A percentile compares a stretch with the other conserved stretches of the same genome.
phyloP scores from a whole-genome alignment of 164 flowering plant genomes.

The Houttuynia cordata region DNA sequence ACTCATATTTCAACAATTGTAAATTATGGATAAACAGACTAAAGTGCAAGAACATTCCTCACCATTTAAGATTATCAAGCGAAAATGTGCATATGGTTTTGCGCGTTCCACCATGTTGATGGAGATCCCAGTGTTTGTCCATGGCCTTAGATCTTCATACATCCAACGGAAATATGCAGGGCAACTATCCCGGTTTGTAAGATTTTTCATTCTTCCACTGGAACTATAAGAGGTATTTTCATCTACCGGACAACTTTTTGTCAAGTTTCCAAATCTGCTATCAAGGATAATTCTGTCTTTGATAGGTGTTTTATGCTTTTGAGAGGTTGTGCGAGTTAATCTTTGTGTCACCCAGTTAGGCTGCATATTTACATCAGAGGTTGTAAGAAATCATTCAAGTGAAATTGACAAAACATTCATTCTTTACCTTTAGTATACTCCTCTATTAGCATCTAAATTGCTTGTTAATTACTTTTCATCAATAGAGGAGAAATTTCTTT shows the following conservation, averaged over 20 bases:
- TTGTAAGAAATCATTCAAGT: no score
- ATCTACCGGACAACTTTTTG: background rate
- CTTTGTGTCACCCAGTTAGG: no score
- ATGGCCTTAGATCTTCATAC: slow-evolving; percentile 33
- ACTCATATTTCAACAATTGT: no score
- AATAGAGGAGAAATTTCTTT: no score
- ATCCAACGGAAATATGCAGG: slow-evolving; percentile 47
- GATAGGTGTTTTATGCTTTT: no score
- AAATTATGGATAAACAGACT: background rate
- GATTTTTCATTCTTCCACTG: background rate
- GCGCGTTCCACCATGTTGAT: slow-evolving; percentile 27
- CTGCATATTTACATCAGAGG: no score
- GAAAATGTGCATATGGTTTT: slow-evolving; percentile 13
- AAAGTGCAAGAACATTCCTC: background rate
- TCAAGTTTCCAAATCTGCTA: background rate
- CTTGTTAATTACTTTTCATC: no score
- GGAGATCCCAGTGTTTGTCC: slow-evolving; percentile 31
- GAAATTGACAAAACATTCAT: no score
- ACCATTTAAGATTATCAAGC: slow-evolving; percentile 21
- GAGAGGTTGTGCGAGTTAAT: no score
- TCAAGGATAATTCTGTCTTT: background rate
- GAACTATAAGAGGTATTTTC: no score
- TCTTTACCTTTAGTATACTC: no score
- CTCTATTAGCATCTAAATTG: no score
- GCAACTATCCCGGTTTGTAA: slow-evolving; percentile 3